phyloP scores from a whole-genome alignment of 208 protist genomes.

The Acanthamoeba triangularis region DNA sequence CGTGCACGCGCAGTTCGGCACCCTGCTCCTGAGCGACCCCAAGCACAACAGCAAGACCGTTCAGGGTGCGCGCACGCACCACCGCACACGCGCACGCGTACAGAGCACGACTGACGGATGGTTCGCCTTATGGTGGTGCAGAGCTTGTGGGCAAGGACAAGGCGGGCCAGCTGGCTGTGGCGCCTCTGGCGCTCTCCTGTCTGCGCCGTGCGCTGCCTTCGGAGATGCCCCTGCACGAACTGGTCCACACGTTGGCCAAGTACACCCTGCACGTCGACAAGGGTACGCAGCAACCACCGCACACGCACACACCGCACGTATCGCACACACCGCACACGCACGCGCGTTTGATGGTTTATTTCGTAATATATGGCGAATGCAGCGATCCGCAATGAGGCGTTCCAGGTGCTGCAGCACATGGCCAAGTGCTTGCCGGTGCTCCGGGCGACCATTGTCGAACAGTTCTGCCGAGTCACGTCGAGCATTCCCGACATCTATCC shows the following conservation, averaged over 20 bases:
- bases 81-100: neutral
- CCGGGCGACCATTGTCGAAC: constrained; percentile 56
- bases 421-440: constrained; percentile 10
- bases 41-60: constrained; percentile 68
- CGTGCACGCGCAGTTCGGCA: constrained; percentile 51
- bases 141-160: constrained; percentile 65
- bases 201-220: constrained; percentile 42
- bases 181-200: constrained; percentile 41
- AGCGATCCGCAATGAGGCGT: constrained; percentile 38
- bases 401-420: constrained; percentile 72
- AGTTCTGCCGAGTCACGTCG: constrained; percentile 38
- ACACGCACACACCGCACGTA: neutral
- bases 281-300: neutral
- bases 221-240: constrained; percentile 58
- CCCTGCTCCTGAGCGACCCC: constrained; percentile 65
- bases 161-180: constrained; percentile 44
- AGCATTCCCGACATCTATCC: constrained; percentile 74
- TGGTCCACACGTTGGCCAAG: constrained; percentile 67
- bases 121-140: neutral
- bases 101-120: neutral
- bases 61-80: neutral
- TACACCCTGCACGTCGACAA: constrained; percentile 71
- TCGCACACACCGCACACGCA: neutral
- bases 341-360: neutral
- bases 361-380: neutral